A percentile compares a stretch with the other conserved stretches of the same genome.
These are phyloP conservation scores for Cryptosporidium parvum DNA, from an alignment of 169 alveolate species.

Conservation along the genomic window DNA sequence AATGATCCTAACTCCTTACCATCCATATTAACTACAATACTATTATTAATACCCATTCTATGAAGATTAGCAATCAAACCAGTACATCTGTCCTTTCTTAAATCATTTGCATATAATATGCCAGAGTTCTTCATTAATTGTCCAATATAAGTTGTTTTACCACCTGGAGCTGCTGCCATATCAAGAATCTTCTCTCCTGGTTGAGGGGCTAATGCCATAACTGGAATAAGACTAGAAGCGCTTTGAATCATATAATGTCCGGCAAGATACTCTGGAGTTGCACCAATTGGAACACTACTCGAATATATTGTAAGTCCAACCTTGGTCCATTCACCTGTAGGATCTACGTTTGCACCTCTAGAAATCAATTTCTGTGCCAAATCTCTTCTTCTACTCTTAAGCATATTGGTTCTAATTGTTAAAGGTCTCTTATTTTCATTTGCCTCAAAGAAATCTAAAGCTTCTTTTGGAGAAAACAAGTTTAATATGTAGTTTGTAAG, in stretches of 20 bases:
- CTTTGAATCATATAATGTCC: conserved; percentile 96
- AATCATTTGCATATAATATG: conserved; percentile 93
- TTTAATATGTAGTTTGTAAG: conserved; percentile 87
- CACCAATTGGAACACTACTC: conserved; percentile 95
- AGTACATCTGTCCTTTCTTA: conserved; percentile 91
- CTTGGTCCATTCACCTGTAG: conserved; percentile 94
- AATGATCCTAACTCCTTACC: conserved; percentile 90
- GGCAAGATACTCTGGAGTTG: conserved; percentile 96
- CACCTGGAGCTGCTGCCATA: conserved; percentile 99
- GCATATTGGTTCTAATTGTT: conserved; percentile 92
- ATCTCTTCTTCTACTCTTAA: conserved; percentile 93
- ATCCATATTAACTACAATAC: conserved; percentile 92
- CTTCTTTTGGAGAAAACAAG: conserved; percentile 93
- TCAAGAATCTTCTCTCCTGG: conserved; percentile 93
- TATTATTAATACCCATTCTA: conserved; percentile 94
- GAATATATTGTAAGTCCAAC: conserved; percentile 94
- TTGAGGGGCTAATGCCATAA: conserved; percentile 92
- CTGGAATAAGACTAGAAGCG: conserved; percentile 95
- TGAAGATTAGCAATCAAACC: conserved; percentile 92
- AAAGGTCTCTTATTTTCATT: conserved; percentile 90
- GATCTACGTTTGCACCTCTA: conserved; percentile 94
- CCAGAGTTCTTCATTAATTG: conserved; percentile 96
- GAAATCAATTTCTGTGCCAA: conserved; percentile 91
- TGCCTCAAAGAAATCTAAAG: conserved; percentile 92
- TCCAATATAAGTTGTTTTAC: conserved; percentile 95